Percentiles rank a stretch among this genome's conserved stretches.
These are phyloP conservation scores for Phoma sp. DNA, from an alignment of 2,329 filamentous ascomycete species.

Conservation along the genomic window DNA sequence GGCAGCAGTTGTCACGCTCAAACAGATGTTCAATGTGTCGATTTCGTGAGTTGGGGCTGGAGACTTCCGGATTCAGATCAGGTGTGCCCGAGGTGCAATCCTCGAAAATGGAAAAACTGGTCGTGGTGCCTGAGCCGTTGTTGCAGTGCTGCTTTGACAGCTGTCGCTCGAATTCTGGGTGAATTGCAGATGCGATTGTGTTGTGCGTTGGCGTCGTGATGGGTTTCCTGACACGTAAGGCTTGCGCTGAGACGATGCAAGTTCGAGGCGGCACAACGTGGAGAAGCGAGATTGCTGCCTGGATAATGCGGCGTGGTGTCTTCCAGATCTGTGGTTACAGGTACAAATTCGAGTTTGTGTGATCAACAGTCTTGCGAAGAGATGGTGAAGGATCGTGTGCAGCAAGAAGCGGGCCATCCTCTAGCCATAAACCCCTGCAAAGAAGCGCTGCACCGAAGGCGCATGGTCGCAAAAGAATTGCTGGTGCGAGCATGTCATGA, in stretches of 20 bases:
- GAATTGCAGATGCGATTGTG: slow-evolving; percentile 10
- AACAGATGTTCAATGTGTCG: not conserved
- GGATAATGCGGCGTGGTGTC: slow-evolving; percentile 9
- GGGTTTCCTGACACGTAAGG: slow-evolving; percentile 37
- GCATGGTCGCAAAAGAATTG: slow-evolving; percentile 23
- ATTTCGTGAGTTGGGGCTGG: slow-evolving; percentile 1
- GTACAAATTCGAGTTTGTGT: slow-evolving; percentile 7
- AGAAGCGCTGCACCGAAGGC: slow-evolving; percentile 28
- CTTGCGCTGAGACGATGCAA: slow-evolving; percentile 42
- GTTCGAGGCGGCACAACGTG: slow-evolving; percentile 34
- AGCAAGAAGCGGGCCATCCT: slow-evolving; percentile 26
- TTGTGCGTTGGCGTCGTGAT: slow-evolving; percentile 17
- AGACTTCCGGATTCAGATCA: not conserved
- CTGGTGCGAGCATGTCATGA: slow-evolving; percentile 30
- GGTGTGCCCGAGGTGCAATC: not conserved
- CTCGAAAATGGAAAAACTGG: not conserved
- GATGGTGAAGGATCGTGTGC: slow-evolving; percentile 29
- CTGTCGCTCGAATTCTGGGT: slow-evolving; percentile 14
- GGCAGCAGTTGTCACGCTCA: slow-evolving; percentile 23
- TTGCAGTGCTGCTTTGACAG: slow-evolving; percentile 17
- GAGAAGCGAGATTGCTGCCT: slow-evolving; percentile 11
- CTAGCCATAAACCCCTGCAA: slow-evolving; percentile 30
- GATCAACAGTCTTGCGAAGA: slow-evolving; percentile 25
- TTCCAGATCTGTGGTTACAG: slow-evolving; percentile 20
- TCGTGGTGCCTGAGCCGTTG: slow-evolving; percentile 21